Evolutionary conservation across 164 flowering plant genomes (phyloP), one percentile per base, ranked within the genome.

Genomic region (Tinospora cordifolia): DNA sequence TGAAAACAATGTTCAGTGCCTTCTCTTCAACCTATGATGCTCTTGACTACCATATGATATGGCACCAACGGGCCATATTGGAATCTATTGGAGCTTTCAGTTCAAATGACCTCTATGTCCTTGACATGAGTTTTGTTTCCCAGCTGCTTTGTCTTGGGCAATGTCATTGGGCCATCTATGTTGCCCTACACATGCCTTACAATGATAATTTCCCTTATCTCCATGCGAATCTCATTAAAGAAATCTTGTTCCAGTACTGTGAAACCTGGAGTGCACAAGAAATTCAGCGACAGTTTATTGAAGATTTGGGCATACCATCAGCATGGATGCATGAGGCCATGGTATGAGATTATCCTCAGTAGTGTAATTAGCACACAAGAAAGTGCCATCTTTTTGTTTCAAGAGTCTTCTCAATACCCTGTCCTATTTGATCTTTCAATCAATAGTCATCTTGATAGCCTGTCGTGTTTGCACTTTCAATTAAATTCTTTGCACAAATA

Each of bases 151-250:
- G 85, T 68, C 73, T 85, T 21, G 97, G 98, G 70, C 83, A 84
- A 75, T 89, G 90, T 72, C 98, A 95, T 71, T 95, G 98, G 99
- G 99, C 99, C 67, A 92, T 95, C 77, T 95, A 95, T 82, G 97
- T 92, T 76, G 89, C 84, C 44, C 97, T 95, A 74, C 97, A 95
- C 80, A 90, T 92, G 90, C 90, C 97, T 15, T 70, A 80, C 69
- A 77, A 81, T 71, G 88, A 84, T 22, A 96, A 90, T 76, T 87
- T 73, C 78, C 99, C 97, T 51, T 81, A 81, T 76, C 84, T 92
- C 39, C 99, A 95, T 15, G 84, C 90, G 71, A 83, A 57, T 63
- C 65, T 87, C 24, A 87, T 95, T 57, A 83, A 90, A 69, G 99
- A 95, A 86, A 92, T 95, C 64, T 83, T 95, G 79, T 95, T 87